Conservation (phyloP, 257 asterid species). For the Catharanthus roseus region DNA sequence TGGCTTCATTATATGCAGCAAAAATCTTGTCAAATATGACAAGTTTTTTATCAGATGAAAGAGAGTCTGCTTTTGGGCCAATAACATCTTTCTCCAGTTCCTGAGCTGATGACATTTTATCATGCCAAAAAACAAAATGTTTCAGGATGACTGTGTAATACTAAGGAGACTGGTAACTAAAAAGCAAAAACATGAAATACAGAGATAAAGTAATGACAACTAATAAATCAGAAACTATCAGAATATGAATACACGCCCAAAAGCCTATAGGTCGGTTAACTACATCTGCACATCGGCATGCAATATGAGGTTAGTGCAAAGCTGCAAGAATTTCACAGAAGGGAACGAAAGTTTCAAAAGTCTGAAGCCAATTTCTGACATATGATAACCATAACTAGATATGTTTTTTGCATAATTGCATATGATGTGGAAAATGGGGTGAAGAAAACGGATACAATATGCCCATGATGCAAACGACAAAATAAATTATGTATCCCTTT, state of each 20-base stretch:
- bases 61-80: slow-evolving; percentile 73
- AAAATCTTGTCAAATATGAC: slow-evolving; percentile 78
- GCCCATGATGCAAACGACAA: neutral
- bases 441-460: neutral
- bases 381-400: neutral
- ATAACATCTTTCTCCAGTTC: slow-evolving; percentile 84
- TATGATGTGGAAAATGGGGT: neutral
- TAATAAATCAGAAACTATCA: neutral
- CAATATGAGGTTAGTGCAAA: neutral
- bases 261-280: neutral
- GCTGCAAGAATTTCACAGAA: neutral
- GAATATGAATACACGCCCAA: neutral
- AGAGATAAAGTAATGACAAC: neutral
- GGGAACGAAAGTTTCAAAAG: neutral
- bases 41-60: slow-evolving; percentile 72
- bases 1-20: slow-evolving; percentile 88
- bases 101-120: slow-evolving; percentile 65
- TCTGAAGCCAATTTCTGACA: neutral
- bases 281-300: neutral
- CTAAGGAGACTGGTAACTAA: neutral
- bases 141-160: neutral
- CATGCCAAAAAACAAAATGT: slow-evolving; percentile 7
- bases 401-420: neutral
- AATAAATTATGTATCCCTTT: neutral
- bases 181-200: neutral